These are phyloP conservation scores for Tetrapyrgos nigripes DNA, from an alignment of 1,284 basidiomycete species.

Conservation along the genomic window DNA sequence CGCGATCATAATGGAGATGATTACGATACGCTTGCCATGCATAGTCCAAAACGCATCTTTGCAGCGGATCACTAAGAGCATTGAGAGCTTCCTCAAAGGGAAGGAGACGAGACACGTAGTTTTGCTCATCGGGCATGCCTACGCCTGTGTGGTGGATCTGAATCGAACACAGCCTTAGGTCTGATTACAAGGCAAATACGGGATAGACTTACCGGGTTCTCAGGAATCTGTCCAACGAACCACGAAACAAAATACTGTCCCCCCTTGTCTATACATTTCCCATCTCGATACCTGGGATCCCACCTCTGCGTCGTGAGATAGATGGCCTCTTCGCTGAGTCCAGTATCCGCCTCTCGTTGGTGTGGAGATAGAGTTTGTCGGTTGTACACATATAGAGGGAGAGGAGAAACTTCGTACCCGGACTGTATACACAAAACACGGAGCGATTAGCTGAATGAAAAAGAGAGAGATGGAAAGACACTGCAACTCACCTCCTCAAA, in stretches of 20 bases:
- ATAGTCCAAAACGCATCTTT: conserved; percentile 34
- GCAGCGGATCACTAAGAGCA: conserved; percentile 21
- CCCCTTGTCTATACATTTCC: conserved; percentile 28
- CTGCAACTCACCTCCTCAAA: conserved; percentile 63
- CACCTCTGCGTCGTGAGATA: conserved; percentile 45
- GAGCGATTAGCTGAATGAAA: conserved; percentile 2
- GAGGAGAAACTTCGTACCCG: conserved; percentile 55
- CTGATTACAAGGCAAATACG: neutral
- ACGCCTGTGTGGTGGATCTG: conserved; percentile 55
- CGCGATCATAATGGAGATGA: neutral
- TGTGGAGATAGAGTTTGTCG: conserved; percentile 46
- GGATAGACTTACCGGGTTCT: conserved; percentile 50
- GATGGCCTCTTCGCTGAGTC: conserved; percentile 53
- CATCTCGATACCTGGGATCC: conserved; percentile 23
- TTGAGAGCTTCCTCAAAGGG: conserved; percentile 36
- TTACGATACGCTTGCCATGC: conserved; percentile 17
- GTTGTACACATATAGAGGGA: conserved; percentile 49
- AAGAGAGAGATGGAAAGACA: conserved; percentile 3
- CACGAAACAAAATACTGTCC: conserved; percentile 60
- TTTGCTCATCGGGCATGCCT: conserved; percentile 61
- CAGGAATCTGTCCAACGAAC: conserved; percentile 58
- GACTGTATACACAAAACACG: conserved; percentile 44
- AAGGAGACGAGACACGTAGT: conserved; percentile 46
- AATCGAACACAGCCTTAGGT: neutral
- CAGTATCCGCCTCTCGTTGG: conserved; percentile 12